These are phyloP conservation scores for Tolypocladium endophyticum DNA, from an alignment of 2,329 filamentous ascomycete genomes.

Conservation along the genomic window DNA sequence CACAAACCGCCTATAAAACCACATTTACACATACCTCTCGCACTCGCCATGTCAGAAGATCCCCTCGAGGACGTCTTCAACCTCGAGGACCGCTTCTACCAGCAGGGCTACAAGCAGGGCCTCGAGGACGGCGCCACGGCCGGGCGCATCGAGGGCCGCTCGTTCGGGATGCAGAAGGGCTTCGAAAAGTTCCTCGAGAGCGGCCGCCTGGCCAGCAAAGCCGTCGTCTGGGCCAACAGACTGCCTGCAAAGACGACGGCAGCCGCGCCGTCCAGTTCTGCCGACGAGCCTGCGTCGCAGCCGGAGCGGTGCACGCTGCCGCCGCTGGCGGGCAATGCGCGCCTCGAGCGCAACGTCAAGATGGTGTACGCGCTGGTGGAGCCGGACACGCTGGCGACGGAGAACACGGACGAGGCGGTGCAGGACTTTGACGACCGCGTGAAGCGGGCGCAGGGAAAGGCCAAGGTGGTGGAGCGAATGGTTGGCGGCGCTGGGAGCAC, in stretches of 20 bases:
- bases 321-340: slow-evolving; percentile 43
- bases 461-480: slow-evolving; percentile 73
- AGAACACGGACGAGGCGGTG: slow-evolving; percentile 82
- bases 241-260: slow-evolving; percentile 26
- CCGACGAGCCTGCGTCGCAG: neutral
- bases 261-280: slow-evolving; percentile 3
- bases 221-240: slow-evolving; percentile 75
- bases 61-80: slow-evolving; percentile 47
- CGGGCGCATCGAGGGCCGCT: slow-evolving; percentile 77
- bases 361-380: slow-evolving; percentile 70
- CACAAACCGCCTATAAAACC: neutral
- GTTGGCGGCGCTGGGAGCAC: slow-evolving; percentile 22
- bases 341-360: slow-evolving; percentile 67
- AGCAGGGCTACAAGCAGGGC: slow-evolving; percentile 70
- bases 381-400: slow-evolving; percentile 62
- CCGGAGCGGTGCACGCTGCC: slow-evolving; percentile 19
- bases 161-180: slow-evolving; percentile 83
- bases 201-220: slow-evolving; percentile 67
- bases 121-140: slow-evolving; percentile 63
- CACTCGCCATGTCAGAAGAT: slow-evolving; percentile 19
- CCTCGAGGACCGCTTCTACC: slow-evolving; percentile 63
- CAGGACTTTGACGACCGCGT: slow-evolving; percentile 84
- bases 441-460: slow-evolving; percentile 73
- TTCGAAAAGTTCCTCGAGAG: slow-evolving; percentile 85
- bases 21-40: neutral